A percentile compares a stretch with the other conserved stretches of the same genome.
Evolutionary conservation across 2,329 filamentous ascomycete species (phyloP).

Genomic region (Trichoderma sp.): DNA sequence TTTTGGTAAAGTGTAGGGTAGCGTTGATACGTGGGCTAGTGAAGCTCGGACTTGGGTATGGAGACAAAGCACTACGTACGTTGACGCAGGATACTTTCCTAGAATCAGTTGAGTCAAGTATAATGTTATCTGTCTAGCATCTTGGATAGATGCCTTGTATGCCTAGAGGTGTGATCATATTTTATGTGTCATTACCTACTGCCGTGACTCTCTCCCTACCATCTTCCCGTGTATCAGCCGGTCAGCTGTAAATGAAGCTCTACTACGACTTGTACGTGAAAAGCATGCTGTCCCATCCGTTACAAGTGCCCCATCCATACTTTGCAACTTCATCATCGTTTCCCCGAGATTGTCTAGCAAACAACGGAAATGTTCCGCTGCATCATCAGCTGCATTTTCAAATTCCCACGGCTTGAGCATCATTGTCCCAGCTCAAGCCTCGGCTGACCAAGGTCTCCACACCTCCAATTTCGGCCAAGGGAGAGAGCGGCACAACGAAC

Average conservation of each 20-base stretch:
- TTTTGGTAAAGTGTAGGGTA: neutral
- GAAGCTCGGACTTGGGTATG: neutral
- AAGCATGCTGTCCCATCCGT: neutral
- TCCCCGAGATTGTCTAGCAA: neutral
- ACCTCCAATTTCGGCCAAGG: neutral
- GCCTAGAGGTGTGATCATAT: neutral
- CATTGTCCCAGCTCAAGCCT: neutral
- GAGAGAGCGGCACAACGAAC: neutral
- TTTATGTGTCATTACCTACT: neutral
- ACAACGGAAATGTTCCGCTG: neutral
- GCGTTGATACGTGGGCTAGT: neutral
- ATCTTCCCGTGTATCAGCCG: neutral
- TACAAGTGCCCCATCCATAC: neutral
- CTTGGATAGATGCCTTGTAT: neutral
- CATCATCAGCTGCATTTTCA: neutral
- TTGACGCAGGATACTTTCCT: neutral
- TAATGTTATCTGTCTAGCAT: too few relatives aligned
- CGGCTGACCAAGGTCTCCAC: slow-evolving; percentile 7
- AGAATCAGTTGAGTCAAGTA: neutral
- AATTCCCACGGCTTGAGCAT: neutral
- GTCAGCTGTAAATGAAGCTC: neutral
- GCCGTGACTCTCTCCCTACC: neutral
- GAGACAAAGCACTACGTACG: too few relatives aligned
- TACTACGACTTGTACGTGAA: neutral
- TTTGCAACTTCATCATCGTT: neutral